Conservation (phyloP, 225 moss, liverwort and hornwort species). For the Pseudisothecium myosuroides region DNA sequence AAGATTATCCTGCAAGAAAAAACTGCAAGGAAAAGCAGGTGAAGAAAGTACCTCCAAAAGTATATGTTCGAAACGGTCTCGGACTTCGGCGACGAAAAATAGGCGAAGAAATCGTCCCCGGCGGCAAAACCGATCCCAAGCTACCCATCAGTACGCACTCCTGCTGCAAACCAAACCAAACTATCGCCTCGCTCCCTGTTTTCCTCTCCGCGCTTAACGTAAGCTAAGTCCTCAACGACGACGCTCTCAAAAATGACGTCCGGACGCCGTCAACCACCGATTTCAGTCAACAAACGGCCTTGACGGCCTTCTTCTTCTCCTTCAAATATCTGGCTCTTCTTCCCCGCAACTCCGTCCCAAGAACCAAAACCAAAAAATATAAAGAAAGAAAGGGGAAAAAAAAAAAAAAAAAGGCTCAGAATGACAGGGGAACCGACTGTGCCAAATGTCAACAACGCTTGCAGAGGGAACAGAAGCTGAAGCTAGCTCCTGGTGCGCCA, state of each 20-base stretch:
- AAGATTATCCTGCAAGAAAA: not conserved
- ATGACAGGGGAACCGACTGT: not conserved
- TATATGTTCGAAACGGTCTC: slow-evolving; percentile 1
- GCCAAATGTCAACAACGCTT: not conserved
- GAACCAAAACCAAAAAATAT: not conserved
- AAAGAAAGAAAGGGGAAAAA: not conserved
- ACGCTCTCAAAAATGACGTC: not conserved
- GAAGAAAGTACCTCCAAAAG: slow-evolving; percentile 25
- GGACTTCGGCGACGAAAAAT: slow-evolving; percentile 28
- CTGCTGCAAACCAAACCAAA: not conserved
- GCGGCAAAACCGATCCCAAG: slow-evolving; percentile 27
- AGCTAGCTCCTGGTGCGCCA: not conserved
- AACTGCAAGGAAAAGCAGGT: not conserved
- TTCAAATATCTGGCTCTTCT: not conserved
- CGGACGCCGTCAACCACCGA: not conserved
- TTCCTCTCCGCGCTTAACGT: not conserved
- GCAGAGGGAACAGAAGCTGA: not conserved
- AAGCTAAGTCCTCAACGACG: not conserved
- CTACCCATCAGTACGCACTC: slow-evolving; percentile 18
- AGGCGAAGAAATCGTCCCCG: slow-evolving; percentile 15
- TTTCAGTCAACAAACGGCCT: not conserved
- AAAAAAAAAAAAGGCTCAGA: not conserved
- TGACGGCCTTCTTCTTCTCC: not conserved
- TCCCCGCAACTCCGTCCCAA: not conserved
- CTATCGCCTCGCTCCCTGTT: not conserved